Evolutionary conservation across 2,329 filamentous ascomycete genomes (phyloP).

Genomic region (Gremmenia infestans): DNA sequence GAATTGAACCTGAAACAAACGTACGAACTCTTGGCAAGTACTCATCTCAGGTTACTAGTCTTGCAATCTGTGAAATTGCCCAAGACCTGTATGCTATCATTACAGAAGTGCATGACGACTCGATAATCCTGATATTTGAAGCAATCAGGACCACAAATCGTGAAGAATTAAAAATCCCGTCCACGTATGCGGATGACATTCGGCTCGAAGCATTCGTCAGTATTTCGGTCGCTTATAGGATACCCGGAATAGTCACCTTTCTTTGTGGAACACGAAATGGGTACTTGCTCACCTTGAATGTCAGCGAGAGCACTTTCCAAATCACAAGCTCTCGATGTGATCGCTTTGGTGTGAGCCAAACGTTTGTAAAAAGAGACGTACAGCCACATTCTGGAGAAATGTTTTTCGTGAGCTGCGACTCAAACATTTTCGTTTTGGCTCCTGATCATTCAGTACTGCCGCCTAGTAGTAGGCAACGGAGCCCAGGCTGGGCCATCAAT

Average conservation of each 20-base stretch:
- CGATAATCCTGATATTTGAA: conserved; percentile 17
- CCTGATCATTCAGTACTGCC: background rate
- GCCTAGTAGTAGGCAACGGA: background rate
- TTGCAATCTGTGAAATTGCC: conserved; percentile 13
- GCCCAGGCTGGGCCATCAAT: conserved; percentile 17
- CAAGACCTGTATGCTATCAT: conserved; percentile 14
- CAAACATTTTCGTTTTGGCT: conserved; percentile 33
- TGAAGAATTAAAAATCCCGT: conserved; percentile 11
- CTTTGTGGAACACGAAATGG: conserved; percentile 30
- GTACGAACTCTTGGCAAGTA: conserved; percentile 15
- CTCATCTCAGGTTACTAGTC: conserved; percentile 14
- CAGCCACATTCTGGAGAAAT: conserved; percentile 18
- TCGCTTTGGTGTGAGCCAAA: conserved; percentile 26
- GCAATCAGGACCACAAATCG: conserved; percentile 5
- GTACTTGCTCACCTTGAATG: conserved; percentile 20
- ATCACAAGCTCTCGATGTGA: conserved; percentile 14
- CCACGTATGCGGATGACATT: background rate
- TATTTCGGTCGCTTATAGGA: conserved; percentile 13
- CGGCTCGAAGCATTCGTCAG: conserved; percentile 24
- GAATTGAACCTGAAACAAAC: background rate
- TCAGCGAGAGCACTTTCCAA: conserved; percentile 10
- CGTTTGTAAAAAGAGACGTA: conserved; percentile 22
- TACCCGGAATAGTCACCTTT: conserved; percentile 13
- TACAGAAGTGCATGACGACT: conserved; percentile 15
- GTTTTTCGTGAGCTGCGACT: conserved; percentile 46